Conservation (phyloP, 2,329 filamentous ascomycete species). For the Diaporthe capsici region DNA sequence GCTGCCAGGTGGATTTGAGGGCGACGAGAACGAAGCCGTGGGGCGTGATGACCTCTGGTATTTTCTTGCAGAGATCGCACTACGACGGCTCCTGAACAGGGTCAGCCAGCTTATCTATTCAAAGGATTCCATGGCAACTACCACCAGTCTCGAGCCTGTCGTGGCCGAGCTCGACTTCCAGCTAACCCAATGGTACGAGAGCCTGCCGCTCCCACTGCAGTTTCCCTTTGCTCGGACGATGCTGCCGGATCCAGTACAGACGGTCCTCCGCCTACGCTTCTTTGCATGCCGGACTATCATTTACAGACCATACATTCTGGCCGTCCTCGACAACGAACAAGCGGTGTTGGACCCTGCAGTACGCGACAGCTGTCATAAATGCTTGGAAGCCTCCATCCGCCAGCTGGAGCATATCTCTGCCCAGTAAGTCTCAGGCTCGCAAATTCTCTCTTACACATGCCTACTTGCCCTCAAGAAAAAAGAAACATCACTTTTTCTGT, state of each 20-base stretch:
- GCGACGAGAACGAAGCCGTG: constrained; percentile 73
- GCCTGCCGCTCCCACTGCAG: constrained; percentile 79
- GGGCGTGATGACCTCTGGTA: constrained; percentile 88
- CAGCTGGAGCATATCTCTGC: constrained; percentile 85
- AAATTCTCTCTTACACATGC: neutral
- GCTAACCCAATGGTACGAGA: constrained; percentile 88
- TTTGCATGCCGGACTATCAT: constrained; percentile 91
- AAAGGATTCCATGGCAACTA: constrained; percentile 78
- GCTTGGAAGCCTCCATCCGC: constrained; percentile 82
- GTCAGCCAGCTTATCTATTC: constrained; percentile 86
- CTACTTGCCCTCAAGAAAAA: neutral
- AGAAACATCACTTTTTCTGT: neutral
- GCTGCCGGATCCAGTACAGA: constrained; percentile 81
- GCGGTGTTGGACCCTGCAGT: constrained; percentile 79
- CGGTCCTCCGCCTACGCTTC: constrained; percentile 83
- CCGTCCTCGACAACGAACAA: constrained; percentile 83
- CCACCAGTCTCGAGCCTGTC: constrained; percentile 81
- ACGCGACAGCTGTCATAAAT: constrained; percentile 84
- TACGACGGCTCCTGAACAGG: constrained; percentile 82
- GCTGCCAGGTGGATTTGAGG: constrained; percentile 82
- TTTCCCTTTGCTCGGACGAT: constrained; percentile 80
- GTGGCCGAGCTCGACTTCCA: constrained; percentile 87
- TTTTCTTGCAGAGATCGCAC: constrained; percentile 85
- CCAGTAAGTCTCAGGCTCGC: constrained; percentile 68
- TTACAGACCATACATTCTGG: constrained; percentile 85